Conservation (phyloP, 2,329 filamentous ascomycete species). For the Cytospora leucostoma region DNA sequence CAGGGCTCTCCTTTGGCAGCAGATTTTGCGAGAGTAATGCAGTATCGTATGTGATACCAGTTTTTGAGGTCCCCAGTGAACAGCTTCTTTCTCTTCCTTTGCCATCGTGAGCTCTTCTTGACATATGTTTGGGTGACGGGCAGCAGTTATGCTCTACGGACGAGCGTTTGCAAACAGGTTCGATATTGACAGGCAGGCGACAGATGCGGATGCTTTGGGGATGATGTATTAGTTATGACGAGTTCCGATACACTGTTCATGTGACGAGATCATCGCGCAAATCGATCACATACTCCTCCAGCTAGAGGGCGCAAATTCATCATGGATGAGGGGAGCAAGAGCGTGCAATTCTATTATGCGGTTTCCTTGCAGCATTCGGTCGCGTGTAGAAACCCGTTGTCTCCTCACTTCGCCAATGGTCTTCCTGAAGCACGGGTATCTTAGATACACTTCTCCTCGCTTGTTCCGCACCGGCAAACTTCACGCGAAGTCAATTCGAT, state of each 20-base stretch:
- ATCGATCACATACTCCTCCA: background rate
- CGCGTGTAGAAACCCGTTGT: background rate
- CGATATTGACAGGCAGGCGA: background rate
- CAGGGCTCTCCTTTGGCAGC: conserved; percentile 2
- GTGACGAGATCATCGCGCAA: background rate
- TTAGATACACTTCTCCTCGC: conserved; percentile 13
- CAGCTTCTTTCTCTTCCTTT: background rate
- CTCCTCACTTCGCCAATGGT: background rate
- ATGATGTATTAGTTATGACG: background rate
- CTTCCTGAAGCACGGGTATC: conserved; percentile 13
- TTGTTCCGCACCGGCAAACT: conserved; percentile 3
- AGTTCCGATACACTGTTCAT: background rate
- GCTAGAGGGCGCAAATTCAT: background rate
- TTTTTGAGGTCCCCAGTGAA: background rate
- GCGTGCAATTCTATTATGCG: background rate
- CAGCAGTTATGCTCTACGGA: background rate
- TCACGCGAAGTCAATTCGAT: conserved; percentile 10
- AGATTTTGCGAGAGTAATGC: background rate
- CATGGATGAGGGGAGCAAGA: background rate
- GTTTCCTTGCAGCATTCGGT: background rate
- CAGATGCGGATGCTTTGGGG: no score
- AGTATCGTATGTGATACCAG: background rate
- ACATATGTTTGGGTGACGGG: background rate
- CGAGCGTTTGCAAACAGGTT: background rate
- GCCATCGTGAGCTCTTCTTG: conserved; percentile 3